Percentiles rank a stretch among this genome's conserved stretches.
Conservation (phyloP, 305 asterid species). For the Fraxinus platypoda region DNA sequence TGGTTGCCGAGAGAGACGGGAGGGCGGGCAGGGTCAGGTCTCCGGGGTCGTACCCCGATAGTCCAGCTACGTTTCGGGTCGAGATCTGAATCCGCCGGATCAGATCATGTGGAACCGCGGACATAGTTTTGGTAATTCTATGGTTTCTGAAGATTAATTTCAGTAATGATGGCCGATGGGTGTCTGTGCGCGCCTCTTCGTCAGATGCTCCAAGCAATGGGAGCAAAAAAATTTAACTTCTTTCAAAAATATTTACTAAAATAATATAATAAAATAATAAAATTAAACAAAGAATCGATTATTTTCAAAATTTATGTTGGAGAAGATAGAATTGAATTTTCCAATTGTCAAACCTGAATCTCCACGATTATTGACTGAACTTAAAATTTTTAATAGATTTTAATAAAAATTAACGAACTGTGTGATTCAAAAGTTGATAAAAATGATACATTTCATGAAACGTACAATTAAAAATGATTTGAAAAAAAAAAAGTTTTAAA, state of each 20-base stretch:
- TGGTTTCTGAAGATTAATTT: background rate
- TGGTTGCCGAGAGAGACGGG: constrained; percentile 61
- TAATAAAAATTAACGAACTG: too few relatives aligned
- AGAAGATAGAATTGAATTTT: too few relatives aligned
- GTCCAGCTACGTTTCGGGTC: constrained; percentile 64
- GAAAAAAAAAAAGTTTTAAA: too few relatives aligned
- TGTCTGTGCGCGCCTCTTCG: background rate
- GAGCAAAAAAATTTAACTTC: background rate
- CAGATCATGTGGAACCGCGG: constrained; percentile 53
- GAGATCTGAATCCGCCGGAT: constrained; percentile 64
- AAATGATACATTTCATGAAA: too few relatives aligned
- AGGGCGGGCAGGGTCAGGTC: constrained; percentile 53
- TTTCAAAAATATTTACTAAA: too few relatives aligned
- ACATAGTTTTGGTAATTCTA: constrained; percentile 9
- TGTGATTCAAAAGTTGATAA: too few relatives aligned
- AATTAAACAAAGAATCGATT: background rate
- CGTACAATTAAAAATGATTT: too few relatives aligned
- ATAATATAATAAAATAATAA: too few relatives aligned
- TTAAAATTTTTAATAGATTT: too few relatives aligned
- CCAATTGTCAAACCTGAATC: too few relatives aligned
- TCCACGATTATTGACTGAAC: too few relatives aligned
- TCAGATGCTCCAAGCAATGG: background rate
- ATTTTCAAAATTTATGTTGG: too few relatives aligned
- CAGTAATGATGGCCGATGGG: background rate
- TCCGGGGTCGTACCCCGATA: constrained; percentile 55